phyloP scores from a whole-genome alignment of 2,329 filamentous ascomycete species.

The Huntiella abstrusa region DNA sequence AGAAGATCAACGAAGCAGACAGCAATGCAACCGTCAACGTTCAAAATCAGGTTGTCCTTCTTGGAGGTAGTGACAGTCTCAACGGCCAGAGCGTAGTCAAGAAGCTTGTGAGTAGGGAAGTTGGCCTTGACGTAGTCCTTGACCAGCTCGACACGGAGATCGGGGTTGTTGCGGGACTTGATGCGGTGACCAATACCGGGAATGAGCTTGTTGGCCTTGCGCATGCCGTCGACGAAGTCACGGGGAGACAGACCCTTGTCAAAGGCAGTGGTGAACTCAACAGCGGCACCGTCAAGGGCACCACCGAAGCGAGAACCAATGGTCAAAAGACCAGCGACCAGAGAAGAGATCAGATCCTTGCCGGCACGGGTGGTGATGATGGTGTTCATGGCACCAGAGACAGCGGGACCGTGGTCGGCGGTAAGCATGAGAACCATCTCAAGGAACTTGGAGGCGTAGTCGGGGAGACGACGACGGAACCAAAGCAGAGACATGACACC shows the following conservation, averaged over 20 bases:
- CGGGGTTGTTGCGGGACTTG: conserved; percentile 99
- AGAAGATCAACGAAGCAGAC: conserved; percentile 97
- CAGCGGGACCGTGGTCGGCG: conserved; percentile 94
- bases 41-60: conserved; percentile 99
- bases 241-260: conserved; percentile 96
- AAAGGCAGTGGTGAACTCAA: conserved; percentile 95
- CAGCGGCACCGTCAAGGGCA: conserved; percentile 90
- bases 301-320: conserved; percentile 97
- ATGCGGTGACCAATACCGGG: conserved; percentile 98
- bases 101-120: conserved; percentile 94
- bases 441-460: conserved; percentile 95
- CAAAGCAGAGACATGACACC: conserved; percentile 99
- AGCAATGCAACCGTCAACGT: conserved; percentile 94
- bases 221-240: conserved; percentile 97
- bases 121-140: conserved; percentile 97
- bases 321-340: conserved; percentile 91
- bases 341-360: conserved; percentile 90
- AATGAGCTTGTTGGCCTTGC: conserved; percentile 99
- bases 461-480: conserved; percentile 94
- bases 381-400: conserved; percentile 99
- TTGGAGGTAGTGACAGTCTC: conserved; percentile 97
- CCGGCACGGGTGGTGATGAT: conserved; percentile 99
- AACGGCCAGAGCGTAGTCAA: conserved; percentile 95
- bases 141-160: conserved; percentile 97
- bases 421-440: conserved; percentile 99